Evolutionary conservation across 2,329 filamentous ascomycete genomes (phyloP), one percentile per base, ranked within the genome.

Genomic region (Talaromyces sp.): DNA sequence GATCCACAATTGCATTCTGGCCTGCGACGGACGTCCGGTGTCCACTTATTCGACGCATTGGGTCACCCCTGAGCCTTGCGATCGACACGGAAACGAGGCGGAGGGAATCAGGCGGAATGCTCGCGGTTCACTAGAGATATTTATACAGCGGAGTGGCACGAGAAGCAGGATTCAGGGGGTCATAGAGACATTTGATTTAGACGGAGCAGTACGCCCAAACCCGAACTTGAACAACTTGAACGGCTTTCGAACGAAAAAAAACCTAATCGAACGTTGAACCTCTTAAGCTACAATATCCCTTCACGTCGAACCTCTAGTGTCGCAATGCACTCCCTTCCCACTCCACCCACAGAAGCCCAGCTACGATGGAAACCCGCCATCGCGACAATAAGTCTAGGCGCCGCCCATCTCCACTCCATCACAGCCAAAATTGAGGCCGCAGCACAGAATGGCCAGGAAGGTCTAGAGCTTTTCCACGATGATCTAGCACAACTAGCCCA

Each of bases 401-500:
- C 47, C 9, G 54, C 56, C 1, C 16, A 55, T 42, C 41, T 64
- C 4, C 62, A 65, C 16, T 48, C 59, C 0, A 52, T 65, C 16
- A 16, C 60, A 3, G 47, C 61, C 6, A 73, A 73, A 50, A 60
- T 73, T 27, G 57, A 66, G 27, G 66, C 69, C 13, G 70, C 70
- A 13, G 63, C 68, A 6, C 22, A 40, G 16, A 65, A 67, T 22
- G 69, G 70, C n/a, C 70, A 89, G 65, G 70, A 80, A 32, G 86
- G 80, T 16, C 84, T 90, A 50, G 88, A 90, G 69, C 81, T 90
- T 8, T 84, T 84, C 1, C 87, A 90, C 72, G 85, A 86, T 0
- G 87, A 90, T 63, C 80, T 91, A 1, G 71, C 86, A 4, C 73
- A 82, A 7, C 88, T 87, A 58, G 85, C 84, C 7, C 76, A 75